phyloP scores from a whole-genome alignment of 2,329 filamentous ascomycete species.

The Fusarium decemcellulare region DNA sequence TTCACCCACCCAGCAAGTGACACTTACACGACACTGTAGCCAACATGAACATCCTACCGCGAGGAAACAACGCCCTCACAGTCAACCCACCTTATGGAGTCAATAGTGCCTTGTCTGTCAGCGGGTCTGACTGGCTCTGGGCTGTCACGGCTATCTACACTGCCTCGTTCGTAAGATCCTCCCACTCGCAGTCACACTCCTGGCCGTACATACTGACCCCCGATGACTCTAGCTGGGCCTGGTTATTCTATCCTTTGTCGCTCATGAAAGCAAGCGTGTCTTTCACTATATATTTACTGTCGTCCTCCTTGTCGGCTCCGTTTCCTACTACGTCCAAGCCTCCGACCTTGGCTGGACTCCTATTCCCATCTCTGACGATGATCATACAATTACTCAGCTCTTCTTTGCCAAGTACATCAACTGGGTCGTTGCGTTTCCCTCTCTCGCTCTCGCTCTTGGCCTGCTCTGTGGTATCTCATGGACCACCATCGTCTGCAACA shows the following conservation, averaged over 20 bases:
- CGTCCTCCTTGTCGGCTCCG: not conserved
- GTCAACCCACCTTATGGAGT: not conserved
- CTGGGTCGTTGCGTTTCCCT: not conserved
- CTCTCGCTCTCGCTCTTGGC: not conserved
- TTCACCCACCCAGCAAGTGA: no score
- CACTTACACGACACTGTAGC: not conserved
- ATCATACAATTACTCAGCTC: not conserved
- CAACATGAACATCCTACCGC: not conserved
- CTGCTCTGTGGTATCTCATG: not conserved
- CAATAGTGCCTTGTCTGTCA: not conserved
- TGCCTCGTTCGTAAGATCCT: not conserved
- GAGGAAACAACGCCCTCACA: not conserved
- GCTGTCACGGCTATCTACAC: not conserved
- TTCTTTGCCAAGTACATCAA: conserved; percentile 1
- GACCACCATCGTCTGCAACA: not conserved
- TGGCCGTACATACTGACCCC: not conserved
- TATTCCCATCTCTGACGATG: no score
- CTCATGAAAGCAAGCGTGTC: not conserved
- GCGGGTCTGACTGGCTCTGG: not conserved
- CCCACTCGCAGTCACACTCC: no score
- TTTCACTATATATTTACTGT: not conserved
- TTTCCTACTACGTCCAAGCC: conserved; percentile 1
- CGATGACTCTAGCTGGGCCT: not conserved
- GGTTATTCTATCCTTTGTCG: not conserved
- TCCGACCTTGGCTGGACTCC: no score